A percentile compares a stretch with the other conserved stretches of the same genome.
Evolutionary conservation across 2,329 filamentous ascomycete species (phyloP).

Genomic region (Alternaria tenuissima): DNA sequence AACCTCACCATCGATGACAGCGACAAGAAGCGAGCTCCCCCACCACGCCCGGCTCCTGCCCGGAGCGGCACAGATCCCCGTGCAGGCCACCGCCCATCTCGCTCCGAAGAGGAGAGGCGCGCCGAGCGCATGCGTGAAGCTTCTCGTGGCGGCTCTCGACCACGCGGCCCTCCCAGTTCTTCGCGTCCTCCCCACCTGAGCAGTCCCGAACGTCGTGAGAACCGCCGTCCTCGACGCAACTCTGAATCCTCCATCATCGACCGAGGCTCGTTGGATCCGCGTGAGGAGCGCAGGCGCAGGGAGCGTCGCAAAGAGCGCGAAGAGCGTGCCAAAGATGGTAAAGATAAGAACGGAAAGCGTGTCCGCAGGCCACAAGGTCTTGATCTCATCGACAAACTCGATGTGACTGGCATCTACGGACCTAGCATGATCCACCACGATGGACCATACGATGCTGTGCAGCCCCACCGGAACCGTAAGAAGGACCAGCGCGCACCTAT

Average conservation of each 20-base stretch:
- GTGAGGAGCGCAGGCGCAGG: conserved; percentile 64
- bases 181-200: conserved; percentile 45
- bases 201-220: conserved; percentile 52
- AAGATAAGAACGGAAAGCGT: conserved; percentile 27
- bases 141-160: conserved; percentile 43
- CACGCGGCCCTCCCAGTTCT: conserved; percentile 50
- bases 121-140: conserved; percentile 48
- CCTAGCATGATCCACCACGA: conserved; percentile 96
- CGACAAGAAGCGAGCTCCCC: conserved; percentile 50
- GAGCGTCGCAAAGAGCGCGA: conserved; percentile 61
- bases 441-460: conserved; percentile 95
- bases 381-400: conserved; percentile 95
- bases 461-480: conserved; percentile 90
- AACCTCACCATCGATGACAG: conserved; percentile 73
- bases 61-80: conserved; percentile 58
- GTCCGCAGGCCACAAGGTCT: conserved; percentile 61
- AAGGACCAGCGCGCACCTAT: conserved; percentile 86
- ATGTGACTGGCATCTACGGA: conserved; percentile 95
- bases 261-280: conserved; percentile 68
- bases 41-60: conserved; percentile 51
- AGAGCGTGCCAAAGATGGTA: conserved; percentile 50
- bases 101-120: conserved; percentile 65
- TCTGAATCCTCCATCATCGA: conserved; percentile 80
- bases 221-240: conserved; percentile 72
- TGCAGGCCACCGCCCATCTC: conserved; percentile 66